Percentiles rank a stretch among this genome's conserved stretches.
These are phyloP conservation scores for Penicillium sp. DNA, from an alignment of 2,329 filamentous ascomycete species.

Conservation along the genomic window DNA sequence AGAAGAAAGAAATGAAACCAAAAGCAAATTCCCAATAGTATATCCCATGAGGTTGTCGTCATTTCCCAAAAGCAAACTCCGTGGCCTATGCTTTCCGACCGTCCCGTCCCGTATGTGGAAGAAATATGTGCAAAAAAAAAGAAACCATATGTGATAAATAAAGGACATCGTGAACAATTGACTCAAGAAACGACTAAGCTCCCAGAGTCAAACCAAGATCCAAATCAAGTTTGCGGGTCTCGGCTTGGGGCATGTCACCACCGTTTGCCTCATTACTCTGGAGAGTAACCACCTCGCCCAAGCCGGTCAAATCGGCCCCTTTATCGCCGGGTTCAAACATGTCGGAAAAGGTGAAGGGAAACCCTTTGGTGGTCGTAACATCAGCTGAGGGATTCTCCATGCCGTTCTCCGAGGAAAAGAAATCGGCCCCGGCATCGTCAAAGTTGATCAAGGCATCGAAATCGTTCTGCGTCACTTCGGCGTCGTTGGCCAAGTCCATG, in stretches of 20 bases:
- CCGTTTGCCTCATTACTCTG: not conserved
- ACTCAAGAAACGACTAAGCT: conserved; percentile 1
- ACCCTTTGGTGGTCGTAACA: conserved; percentile 17
- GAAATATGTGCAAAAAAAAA: conserved; percentile 10
- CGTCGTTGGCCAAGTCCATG: conserved; percentile 51
- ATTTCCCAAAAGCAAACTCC: conserved; percentile 11
- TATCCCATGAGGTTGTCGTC: not conserved
- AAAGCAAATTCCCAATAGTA: conserved; percentile 2
- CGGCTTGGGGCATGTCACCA: conserved; percentile 18
- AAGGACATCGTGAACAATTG: not conserved
- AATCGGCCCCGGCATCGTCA: conserved; percentile 45
- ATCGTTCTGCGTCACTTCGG: conserved; percentile 51
- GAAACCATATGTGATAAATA: not conserved
- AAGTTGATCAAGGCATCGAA: conserved; percentile 54
- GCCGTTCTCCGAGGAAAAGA: conserved; percentile 38
- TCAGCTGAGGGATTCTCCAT: conserved; percentile 5
- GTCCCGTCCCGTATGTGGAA: not conserved
- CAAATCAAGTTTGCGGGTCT: conserved; percentile 25
- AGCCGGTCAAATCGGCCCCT: conserved; percentile 14
- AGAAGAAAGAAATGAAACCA: conserved; percentile 5
- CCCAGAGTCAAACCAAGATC: conserved; percentile 27
- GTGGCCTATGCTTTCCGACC: conserved; percentile 6
- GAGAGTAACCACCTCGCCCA: conserved; percentile 3
- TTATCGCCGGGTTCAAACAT: conserved; percentile 26
- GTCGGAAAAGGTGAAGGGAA: conserved; percentile 24